A percentile compares a stretch with the other conserved stretches of the same genome.
Evolutionary conservation across 805 yeast species (phyloP).

Genomic region (Kluyveromyces starmeri): DNA sequence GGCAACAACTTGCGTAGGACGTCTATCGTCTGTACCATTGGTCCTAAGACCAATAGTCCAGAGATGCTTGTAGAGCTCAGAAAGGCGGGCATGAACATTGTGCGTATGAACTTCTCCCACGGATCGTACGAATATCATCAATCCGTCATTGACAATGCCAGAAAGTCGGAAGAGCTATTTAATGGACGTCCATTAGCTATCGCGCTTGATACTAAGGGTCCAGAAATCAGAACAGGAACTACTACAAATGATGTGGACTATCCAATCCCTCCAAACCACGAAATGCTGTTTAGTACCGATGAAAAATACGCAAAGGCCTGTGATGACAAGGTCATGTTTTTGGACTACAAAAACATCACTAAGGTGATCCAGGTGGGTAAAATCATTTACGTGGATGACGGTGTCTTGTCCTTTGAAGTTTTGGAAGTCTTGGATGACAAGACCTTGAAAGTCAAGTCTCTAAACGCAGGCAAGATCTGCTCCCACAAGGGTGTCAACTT

Average conservation of each 20-base stretch:
- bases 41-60: conserved; percentile 92
- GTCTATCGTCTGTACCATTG: conserved; percentile 96
- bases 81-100: conserved; percentile 96
- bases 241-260: conserved; percentile 72
- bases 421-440: conserved; percentile 67
- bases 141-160: conserved; percentile 90
- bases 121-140: conserved; percentile 98
- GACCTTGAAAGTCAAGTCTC: conserved; percentile 78
- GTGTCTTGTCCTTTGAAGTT: conserved; percentile 93
- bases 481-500: conserved; percentile 99
- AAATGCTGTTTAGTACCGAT: conserved; percentile 90
- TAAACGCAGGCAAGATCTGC: conserved; percentile 91
- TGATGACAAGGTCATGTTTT: conserved; percentile 74
- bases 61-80: conserved; percentile 80
- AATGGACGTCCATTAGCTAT: conserved; percentile 96
- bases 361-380: conserved; percentile 84
- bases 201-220: conserved; percentile 98
- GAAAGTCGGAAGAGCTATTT: conserved; percentile 83
- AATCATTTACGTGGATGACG: conserved; percentile 93
- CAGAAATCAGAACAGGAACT: conserved; percentile 98
- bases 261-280: conserved; percentile 78
- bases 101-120: conserved; percentile 98
- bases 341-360: conserved; percentile 95
- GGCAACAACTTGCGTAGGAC: conserved; percentile 82
- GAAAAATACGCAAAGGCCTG: conserved; percentile 61